Percentiles rank a stretch among this genome's conserved stretches.
These are phyloP conservation scores for Pyricularia sp. DNA, from an alignment of 2,329 filamentous ascomycete genomes.

Conservation along the genomic window DNA sequence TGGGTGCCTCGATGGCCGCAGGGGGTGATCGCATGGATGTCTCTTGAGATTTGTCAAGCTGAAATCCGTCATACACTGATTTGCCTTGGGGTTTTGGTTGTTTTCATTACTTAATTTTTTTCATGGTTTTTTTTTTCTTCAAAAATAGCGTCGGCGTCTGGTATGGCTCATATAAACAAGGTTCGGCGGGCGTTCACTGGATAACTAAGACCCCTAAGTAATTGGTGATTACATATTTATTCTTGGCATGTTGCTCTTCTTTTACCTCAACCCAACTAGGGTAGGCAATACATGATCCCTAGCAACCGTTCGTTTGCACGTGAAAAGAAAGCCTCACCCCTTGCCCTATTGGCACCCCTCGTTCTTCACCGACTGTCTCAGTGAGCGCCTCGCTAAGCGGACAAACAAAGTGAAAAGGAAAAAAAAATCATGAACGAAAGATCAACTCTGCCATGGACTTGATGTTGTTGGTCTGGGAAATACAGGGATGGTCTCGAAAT, in stretches of 20 bases:
- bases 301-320: neutral
- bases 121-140: neutral
- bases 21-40: conserved; percentile 32
- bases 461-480: conserved; percentile 62
- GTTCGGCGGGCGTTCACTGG: neutral
- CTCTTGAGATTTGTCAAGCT: neutral
- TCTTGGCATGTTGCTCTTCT: neutral
- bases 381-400: neutral
- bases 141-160: neutral
- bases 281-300: neutral
- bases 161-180: neutral
- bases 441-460: conserved; percentile 5
- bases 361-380: neutral
- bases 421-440: conserved; percentile 6
- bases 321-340: neutral
- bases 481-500: conserved; percentile 68
- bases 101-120: neutral
- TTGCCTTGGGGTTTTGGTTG: neutral
- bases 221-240: neutral
- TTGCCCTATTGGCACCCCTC: neutral
- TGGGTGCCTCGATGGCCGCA: conserved; percentile 20
- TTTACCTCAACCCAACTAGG: neutral
- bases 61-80: conserved; percentile 27
- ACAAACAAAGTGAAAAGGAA: neutral
- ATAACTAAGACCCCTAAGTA: neutral